Base-by-base conservation (phyloP, 2,329 filamentous ascomycete species). In the Tolypocladium tundrense region DNA sequence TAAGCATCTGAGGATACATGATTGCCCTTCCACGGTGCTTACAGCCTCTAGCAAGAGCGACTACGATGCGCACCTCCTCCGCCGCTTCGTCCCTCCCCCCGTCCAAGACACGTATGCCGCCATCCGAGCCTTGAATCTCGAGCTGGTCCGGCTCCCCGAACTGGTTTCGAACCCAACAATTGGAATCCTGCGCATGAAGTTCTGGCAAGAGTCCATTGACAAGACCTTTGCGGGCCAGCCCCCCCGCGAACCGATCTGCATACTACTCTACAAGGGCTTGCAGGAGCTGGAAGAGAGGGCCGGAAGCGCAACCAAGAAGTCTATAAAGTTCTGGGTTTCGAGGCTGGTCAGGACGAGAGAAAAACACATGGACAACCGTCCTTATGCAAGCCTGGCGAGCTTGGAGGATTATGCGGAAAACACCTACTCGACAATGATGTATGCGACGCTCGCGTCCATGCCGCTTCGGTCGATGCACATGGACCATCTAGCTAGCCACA, bases 401-500 rank as follows among this genome's bases (percentile, higher is more conserved):
- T 75, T 97, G 55, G 94, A 99, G 68, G 87, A 85, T 53, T 97
- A 97, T 68, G 90, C 90, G 1, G 94, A 99, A 73, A 91, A 91
- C 65, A 97, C 94, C 1, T 97, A 97, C 73, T 91, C 91, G 21
- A 96, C 91, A 0, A 78, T 97, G 51, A 84, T 96, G 73, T 99
- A 99, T 70, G 81, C 95, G 61, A 93, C 88, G 0, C 76, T 97
- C 42, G 90, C 90, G 21, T 80, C 88, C 8, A 75, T 97, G 58
- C 88, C 91, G 0, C 78, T 97, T 67, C 83, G 86, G 11, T 95
- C 90, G 1, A 80, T 96, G 66, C 88, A 92, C 31, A 85, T 91
- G 48, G 94, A 99, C 67, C 94, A 99, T 73, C 79, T 99, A 21
- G 93, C 93, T 10, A 95, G 90, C 57, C 94, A 99, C 71, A 89